Evolutionary conservation across 768 basidiomycete genomes (phyloP), one percentile per base, ranked within the genome.

Genomic region (Russula ochroleuca): DNA sequence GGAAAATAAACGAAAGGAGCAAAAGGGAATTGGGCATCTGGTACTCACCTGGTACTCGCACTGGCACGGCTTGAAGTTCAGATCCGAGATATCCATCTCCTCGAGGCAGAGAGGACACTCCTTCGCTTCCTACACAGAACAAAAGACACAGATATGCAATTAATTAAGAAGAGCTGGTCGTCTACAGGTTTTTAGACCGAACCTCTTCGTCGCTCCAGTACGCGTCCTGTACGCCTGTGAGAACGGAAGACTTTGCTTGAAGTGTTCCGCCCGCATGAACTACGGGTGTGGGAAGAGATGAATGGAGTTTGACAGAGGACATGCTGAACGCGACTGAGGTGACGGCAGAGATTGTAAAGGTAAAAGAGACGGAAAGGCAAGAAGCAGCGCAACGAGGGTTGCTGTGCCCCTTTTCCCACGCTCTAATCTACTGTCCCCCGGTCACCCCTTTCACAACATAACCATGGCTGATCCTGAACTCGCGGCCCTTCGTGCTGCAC

Each of bases 91-190:
- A 78, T 98, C 97, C 89, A 99, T 94, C 79, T 97, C 94, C 73
- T 98, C 96, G 49, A 98, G 85, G 78, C 97, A 99, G 64, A 99
- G 84, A 50, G 97, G 93, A 78, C 97, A 99, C 72, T 98, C 97
- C 66, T 91, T 90, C 72, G 98, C 94, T 74, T 98, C 96, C 96
- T 98, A 21, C 56, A 67, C 45, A 40, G 15, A n/a, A 49, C 61
- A 56, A 35, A 35, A 4, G 23, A 47, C 3, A 31, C 17, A 8
- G n/a, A 52, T 4, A 48, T 49, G 23, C 1, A 13, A 47, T 43
- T 28, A 10, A 21, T 49, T 55, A 35, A 33, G 35, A 48, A 23
- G 17, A 23, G 25, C 7, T 1, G n/a, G 53, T 17, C 10, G 8
- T 45, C 8, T 35, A 43, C 28, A 23, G 13, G 17, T 45, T 45